Conservation (phyloP, 305 asterid genomes). For the Fraxinus latifolia region DNA sequence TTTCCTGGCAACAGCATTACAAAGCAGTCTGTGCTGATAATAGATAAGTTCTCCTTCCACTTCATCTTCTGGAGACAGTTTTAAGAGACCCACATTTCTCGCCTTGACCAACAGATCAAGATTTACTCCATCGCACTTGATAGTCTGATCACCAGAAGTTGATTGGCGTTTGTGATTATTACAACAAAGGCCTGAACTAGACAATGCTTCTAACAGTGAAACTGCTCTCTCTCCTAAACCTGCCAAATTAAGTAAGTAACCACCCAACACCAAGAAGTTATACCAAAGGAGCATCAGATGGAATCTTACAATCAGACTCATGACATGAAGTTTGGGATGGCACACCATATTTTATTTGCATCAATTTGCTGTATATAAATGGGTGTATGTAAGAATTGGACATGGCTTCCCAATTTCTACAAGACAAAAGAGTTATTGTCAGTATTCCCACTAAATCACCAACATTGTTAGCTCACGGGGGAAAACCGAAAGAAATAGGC, state of each 20-base stretch:
- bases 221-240: conserved; percentile 58
- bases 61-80: conserved; percentile 77
- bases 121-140: conserved; percentile 38
- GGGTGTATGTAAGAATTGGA: conserved; percentile 61
- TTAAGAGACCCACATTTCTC: conserved; percentile 47
- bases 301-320: conserved; percentile 51
- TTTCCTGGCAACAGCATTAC: conserved; percentile 54
- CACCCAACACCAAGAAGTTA: conserved; percentile 22
- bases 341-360: conserved; percentile 41
- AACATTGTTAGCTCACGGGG: neutral
- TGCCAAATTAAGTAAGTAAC: conserved; percentile 42
- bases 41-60: conserved; percentile 91
- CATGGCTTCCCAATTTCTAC: conserved; percentile 50
- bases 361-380: conserved; percentile 47
- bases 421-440: conserved; percentile 27
- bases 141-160: conserved; percentile 35
- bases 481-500: neutral
- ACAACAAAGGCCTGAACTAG: conserved; percentile 78
- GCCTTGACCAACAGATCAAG: conserved; percentile 54
- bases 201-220: conserved; percentile 68
- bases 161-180: conserved; percentile 41
- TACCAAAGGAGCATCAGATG: conserved; percentile 24
- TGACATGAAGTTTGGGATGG: conserved; percentile 32
- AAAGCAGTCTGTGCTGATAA: conserved; percentile 63
- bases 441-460: neutral